Base-by-base conservation (phyloP, 495 filamentous ascomycete genomes). In the Penicillium samsonianum region DNA sequence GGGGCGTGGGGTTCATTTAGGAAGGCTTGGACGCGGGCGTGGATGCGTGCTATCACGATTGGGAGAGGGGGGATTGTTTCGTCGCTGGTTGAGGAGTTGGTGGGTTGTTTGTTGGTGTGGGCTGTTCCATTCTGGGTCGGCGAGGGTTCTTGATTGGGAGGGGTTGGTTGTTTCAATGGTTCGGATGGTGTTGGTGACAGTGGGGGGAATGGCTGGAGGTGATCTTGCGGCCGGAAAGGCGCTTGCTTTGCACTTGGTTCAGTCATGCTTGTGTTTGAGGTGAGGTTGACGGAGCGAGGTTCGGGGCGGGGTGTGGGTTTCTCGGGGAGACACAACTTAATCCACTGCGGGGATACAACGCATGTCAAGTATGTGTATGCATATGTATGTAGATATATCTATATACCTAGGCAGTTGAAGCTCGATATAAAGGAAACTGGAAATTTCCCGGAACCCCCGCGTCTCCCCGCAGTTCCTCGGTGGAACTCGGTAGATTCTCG, bases 1-100 rank as follows among this genome's bases (percentile, higher is more conserved):
- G 76, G 80, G 16, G 80, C 74, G 46, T 82, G 73, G 55, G 84
- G 69, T 64, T 83, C 78, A 47, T 75, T 72, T 48, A 98, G 78
- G 68, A 98, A 96, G 30, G 74, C 74, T 25, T 81, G 76, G 49
- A 97, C 79, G 60, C 85, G 84, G 22, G 67, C 68, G 59, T 89
- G 81, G 53, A 94, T 80, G 56, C 73, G 69, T 48, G 75, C 76
- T 74, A 90, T 89, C 38, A 89, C 69, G 26, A 57, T 57, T 35
- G 70, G 59, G 55, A 78, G 72, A 22, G 71, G 57, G 4, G 63
- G 67, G 12, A 69, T 52, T 11, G 49, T 8, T 11, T 46, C 26
- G 8, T 17, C 9, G 28, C 8, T 19, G 25, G 44, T 17, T 55
- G 22, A 43, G 40, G 30, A 16, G n/a, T 38, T 9, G 35, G 7